phyloP scores from a whole-genome alignment of 331 rosid species.

The Malus hybrid region DNA sequence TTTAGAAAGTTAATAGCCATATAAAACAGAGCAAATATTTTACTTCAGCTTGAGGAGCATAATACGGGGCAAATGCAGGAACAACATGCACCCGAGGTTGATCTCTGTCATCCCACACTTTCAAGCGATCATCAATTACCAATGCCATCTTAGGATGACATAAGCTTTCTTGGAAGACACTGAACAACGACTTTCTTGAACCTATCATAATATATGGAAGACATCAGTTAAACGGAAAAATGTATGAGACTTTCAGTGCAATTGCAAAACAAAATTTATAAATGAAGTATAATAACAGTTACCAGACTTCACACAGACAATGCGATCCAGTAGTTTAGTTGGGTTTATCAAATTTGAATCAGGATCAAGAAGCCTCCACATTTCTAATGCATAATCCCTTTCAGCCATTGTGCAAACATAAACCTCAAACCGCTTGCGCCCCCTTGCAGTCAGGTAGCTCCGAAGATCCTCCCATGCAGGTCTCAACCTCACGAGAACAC shows the following conservation, averaged over 20 bases:
- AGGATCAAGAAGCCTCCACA: slow-evolving; percentile 99
- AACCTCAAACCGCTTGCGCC: slow-evolving; percentile 99
- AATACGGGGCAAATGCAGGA: slow-evolving; percentile 99
- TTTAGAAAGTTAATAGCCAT: slow-evolving; percentile 14
- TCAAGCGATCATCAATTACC: slow-evolving; percentile 98
- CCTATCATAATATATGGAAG: slow-evolving; percentile 36
- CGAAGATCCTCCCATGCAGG: slow-evolving; percentile 99
- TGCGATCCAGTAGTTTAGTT: slow-evolving; percentile 75
- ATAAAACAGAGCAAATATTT: slow-evolving; percentile 1
- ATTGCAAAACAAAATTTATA: slow-evolving; percentile 1
- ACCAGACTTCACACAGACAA: slow-evolving; percentile 97
- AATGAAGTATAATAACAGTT: slow-evolving; percentile 28
- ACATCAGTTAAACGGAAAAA: slow-evolving; percentile 6
- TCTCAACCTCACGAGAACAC: slow-evolving; percentile 98
- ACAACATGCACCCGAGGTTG: slow-evolving; percentile 99
- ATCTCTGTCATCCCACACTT: slow-evolving; percentile 98
- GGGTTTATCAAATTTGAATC: slow-evolving; percentile 87
- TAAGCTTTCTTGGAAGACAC: slow-evolving; percentile 78
- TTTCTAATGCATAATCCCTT: slow-evolving; percentile 98
- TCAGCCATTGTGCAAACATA: slow-evolving; percentile 99
- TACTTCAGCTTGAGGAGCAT: slow-evolving; percentile 98
- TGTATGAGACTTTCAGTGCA: not conserved
- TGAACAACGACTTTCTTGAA: slow-evolving; percentile 84
- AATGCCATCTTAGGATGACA: slow-evolving; percentile 97
- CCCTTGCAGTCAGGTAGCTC: slow-evolving; percentile 91